A percentile compares a stretch with the other conserved stretches of the same genome.
Evolutionary conservation across 2,329 filamentous ascomycete species (phyloP).

Genomic region (Fusarium paranaense): DNA sequence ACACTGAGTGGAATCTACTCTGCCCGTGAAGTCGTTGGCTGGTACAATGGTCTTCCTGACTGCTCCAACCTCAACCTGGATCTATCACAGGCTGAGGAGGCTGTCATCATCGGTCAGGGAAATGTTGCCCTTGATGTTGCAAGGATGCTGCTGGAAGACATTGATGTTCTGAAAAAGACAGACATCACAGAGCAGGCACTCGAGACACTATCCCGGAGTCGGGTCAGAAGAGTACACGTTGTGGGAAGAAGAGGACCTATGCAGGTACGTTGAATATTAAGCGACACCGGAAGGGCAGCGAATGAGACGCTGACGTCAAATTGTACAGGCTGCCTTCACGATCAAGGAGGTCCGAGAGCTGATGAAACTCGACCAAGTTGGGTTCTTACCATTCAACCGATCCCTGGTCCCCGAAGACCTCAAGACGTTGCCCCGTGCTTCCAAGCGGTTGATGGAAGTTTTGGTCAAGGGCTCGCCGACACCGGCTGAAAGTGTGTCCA

Average conservation of each 20-base stretch:
- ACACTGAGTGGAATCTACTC: conserved; percentile 81
- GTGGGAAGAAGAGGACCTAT: conserved; percentile 90
- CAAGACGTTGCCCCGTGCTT: conserved; percentile 78
- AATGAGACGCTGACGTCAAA: not conserved
- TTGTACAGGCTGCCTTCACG: conserved; percentile 82
- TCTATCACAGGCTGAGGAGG: conserved; percentile 80
- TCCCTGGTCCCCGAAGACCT: conserved; percentile 75
- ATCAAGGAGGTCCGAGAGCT: conserved; percentile 95
- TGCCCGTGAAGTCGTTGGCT: conserved; percentile 93
- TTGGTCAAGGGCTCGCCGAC: conserved; percentile 78
- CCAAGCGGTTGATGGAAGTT: conserved; percentile 83
- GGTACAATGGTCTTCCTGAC: conserved; percentile 97
- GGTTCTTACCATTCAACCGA: conserved; percentile 76
- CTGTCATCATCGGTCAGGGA: conserved; percentile 91
- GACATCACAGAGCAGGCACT: conserved; percentile 91
- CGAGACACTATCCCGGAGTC: conserved; percentile 77
- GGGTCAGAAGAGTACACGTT: conserved; percentile 83
- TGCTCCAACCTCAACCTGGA: conserved; percentile 79
- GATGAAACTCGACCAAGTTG: conserved; percentile 78
- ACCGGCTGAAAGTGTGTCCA: conserved; percentile 61
- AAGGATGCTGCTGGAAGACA: conserved; percentile 82
- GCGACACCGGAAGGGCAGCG: not conserved
- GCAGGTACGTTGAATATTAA: conserved; percentile 68
- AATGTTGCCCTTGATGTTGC: conserved; percentile 97
- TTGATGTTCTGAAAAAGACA: conserved; percentile 80